Base-by-base conservation (phyloP, 1,284 basidiomycete genomes). In the Ustilago tritici region DNA sequence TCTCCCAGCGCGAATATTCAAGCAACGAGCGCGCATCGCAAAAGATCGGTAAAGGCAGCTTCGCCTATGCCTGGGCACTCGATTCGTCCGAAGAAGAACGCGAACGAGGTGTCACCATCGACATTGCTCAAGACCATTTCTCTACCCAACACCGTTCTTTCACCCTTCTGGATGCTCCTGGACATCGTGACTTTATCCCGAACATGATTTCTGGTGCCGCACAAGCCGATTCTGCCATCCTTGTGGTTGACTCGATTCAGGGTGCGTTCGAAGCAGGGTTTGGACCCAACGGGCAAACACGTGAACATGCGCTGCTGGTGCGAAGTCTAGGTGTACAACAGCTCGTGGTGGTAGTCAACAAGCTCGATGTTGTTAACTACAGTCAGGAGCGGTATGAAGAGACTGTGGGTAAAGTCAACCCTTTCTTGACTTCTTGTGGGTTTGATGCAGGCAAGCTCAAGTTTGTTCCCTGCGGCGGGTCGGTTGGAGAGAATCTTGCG, bases 141-240 rank as follows among this genome's bases (percentile, higher is more conserved):
- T 86, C 89, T 10, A 98, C 95, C 0, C 88, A 91, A 0, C 90
- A 93, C 79, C 90, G 93, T 57, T 90, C 91, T 65, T 92, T 98
- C 76, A 98, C 95, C 1, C 90, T 99, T 23, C 90, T 99, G 32
- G 96, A 99, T 82, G 96, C 97, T 0, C 96, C 96, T 0, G 96
- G 96, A 0, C 96, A 99, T 87, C 93, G 92, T 76, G 97, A 99
- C 83, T 99, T 99, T 81, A 93, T 99, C 65, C 96, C 97, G 0
- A 98, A 98, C 84, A 99, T 99, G 97, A 99, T 99, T 67, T 96
- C 94, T 0, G 96, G 96, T 2, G 96, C 96, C 2, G 92, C 95
- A 0, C 96, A 98, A 87, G 97, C 97, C 0, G 96, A 99, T 81
- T 95, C 94, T 41, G 95, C 96, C 1, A 87, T 99, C 5, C 90